Conservation (phyloP, 345 rosid genomes). For the Brassica juncea region DNA sequence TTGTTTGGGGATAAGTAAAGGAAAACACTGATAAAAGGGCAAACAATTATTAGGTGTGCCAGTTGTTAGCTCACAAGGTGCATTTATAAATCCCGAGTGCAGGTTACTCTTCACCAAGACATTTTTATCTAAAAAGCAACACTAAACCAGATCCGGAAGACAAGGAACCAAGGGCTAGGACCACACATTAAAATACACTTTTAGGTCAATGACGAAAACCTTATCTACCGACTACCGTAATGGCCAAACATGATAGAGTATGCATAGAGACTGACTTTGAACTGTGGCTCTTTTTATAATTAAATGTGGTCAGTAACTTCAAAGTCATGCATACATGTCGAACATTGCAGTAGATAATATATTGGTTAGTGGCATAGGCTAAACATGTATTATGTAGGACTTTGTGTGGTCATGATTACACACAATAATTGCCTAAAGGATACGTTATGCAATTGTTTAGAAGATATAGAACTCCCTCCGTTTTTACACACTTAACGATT, state of each 20-base stretch:
- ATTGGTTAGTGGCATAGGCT: neutral
- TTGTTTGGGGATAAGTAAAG: neutral
- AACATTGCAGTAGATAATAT: neutral
- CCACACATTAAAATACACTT: neutral
- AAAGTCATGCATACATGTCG: neutral
- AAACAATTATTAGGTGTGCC: neutral
- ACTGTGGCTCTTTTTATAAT: neutral
- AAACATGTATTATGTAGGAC: neutral
- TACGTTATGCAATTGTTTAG: neutral
- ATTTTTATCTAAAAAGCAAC: neutral
- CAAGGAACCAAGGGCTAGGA: neutral
- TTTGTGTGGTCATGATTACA: neutral
- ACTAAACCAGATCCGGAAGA: neutral
- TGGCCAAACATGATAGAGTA: neutral
- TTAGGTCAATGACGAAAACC: neutral
- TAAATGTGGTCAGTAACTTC: neutral
- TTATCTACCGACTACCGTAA: neutral
- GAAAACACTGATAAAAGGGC: neutral
- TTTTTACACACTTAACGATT: no score
- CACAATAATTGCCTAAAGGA: neutral
- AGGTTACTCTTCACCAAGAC: neutral
- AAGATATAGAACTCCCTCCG: neutral
- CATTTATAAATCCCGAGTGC: neutral
- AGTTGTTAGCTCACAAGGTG: neutral
- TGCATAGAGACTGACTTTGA: neutral